Base-by-base conservation (phyloP, 352 stramenopile genomes). In the Thalassiosira mediterranea region DNA sequence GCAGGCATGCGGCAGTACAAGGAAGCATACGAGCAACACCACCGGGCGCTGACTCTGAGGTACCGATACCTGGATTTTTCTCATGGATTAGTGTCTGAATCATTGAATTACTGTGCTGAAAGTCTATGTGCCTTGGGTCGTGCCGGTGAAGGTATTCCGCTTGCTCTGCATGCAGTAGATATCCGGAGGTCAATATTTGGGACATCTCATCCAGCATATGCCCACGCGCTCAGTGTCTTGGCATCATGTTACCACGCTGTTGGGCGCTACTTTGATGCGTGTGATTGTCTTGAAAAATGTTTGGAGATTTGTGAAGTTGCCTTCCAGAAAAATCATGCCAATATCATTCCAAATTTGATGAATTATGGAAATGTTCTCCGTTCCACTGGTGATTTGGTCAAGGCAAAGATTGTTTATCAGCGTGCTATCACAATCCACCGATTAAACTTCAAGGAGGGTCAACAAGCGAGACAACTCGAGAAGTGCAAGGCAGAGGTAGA, bases 101-200 rank as follows among this genome's bases (percentile, higher is more conserved):
- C 70, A 2, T 57, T 86, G 21, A 86, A 86, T 53, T 86, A 86
- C 53, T 81, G 74, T 53, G 78, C 72, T 8, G 78, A 86, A 53
- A 56, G 61, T 13, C 49, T 86, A 19, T 60, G 70, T 42, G 64
- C 67, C 4, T 61, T 79, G 31, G 49, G 52, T 7, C 53, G 60
- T 25, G 70, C 61, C 4, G 58, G 61, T 32, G 63, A 83, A 34
- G 72, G 65, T 3, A 65, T 86, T 56, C 69, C 78, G 21, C 63
- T 79, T 26, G 60, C 48, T n/a, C 76, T 83, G 52, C 65, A 81
- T 37, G 78, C 78, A 1, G 57, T 81, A 10, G 60, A 76, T 19
- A 83, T 86, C 40, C 57, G 78, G 53, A 71, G 78, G 34, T 21
- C 64, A 23, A 59, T 79, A 13, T 86, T 83, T 56, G 78, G 78